Conservation (phyloP, 768 basidiomycete species). For the Tricholoma sp. region DNA sequence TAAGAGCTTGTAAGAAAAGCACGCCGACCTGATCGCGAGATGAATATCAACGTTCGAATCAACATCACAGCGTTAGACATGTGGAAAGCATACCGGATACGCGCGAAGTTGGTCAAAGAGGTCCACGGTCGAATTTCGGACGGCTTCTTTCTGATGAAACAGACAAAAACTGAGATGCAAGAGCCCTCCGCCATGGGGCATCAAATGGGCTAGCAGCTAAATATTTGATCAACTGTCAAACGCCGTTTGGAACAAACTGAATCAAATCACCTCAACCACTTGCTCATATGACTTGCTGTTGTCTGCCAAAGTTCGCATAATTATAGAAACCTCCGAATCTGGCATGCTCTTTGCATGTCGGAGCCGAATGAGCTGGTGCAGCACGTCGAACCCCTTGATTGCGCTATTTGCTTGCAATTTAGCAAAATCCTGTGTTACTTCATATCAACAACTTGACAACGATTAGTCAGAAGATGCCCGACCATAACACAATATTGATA, state of each 20-base stretch:
- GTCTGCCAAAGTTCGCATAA: conserved; percentile 69
- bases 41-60: conserved; percentile 3
- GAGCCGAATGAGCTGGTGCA: conserved; percentile 82
- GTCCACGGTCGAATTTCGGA: conserved; percentile 78
- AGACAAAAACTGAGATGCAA: conserved; percentile 83
- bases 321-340: conserved; percentile 68
- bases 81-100: conserved; percentile 55
- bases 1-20: conserved; percentile 66
- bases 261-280: conserved; percentile 67
- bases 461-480: conserved; percentile 3
- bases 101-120: conserved; percentile 75
- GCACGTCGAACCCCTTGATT: conserved; percentile 77
- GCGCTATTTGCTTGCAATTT: conserved; percentile 47
- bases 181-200: conserved; percentile 77
- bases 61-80: neutral
- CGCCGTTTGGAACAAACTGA: neutral
- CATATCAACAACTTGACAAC: neutral
- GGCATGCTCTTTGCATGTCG: conserved; percentile 66
- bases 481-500: conserved; percentile 74
- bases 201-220: conserved; percentile 79
- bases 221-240: conserved; percentile 2
- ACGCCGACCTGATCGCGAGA: conserved; percentile 58
- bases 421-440: conserved; percentile 58
- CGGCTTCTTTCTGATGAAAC: conserved; percentile 78
- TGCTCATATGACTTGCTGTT: conserved; percentile 80